Evolutionary conservation across 352 stramenopile genomes (phyloP), one percentile per base, ranked within the genome.

Genomic region (Globisporangium middletonii): DNA sequence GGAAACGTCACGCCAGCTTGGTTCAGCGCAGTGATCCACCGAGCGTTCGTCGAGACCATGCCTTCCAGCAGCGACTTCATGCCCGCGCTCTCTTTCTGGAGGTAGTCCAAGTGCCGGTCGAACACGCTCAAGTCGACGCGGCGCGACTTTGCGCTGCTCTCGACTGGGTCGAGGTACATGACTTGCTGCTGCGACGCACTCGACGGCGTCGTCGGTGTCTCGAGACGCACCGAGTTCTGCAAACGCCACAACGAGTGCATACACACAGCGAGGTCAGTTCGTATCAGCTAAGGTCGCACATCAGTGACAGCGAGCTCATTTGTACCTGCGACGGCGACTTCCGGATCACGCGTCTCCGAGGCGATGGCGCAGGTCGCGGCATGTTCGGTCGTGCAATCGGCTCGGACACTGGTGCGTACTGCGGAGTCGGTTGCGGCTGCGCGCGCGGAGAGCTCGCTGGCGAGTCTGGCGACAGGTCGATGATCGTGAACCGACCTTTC

Each of bases 401-500:
- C 53, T 62, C 43, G 60, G 60, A 44, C 38, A 44, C 38, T 18
- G 38, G 38, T 44, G 38, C 38, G 38, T 44, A 18, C 38, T n/a
- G 30, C 42, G 33, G 28, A 23, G 23, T 23, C 16, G 53, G 33
- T 28, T 35, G 49, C 18, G 9, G 38, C 26, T 55, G 55, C 16
- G 41, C 47, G 28, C 48, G 59, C 1, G 68, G 53, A 27, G 65
- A 65, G 35, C 60, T 42, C 47, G 71, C 58, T 4, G 75, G 67
- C 4, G 77, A 86, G 50, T 88, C 79, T 0, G 82, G 77, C 9
- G 82, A 89, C 62, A 89, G 47, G 56, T 92, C 82, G 16, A 84
- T 92, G 69, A 92, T 92, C 19, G 79, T 92, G 49, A 92, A 92
- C n/a, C 82, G 69, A 18, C 82, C 82, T 64, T 72, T 78, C 16